Evolutionary conservation across 2,329 filamentous ascomycete genomes (phyloP).

Genomic region (Ophiostoma ips): DNA sequence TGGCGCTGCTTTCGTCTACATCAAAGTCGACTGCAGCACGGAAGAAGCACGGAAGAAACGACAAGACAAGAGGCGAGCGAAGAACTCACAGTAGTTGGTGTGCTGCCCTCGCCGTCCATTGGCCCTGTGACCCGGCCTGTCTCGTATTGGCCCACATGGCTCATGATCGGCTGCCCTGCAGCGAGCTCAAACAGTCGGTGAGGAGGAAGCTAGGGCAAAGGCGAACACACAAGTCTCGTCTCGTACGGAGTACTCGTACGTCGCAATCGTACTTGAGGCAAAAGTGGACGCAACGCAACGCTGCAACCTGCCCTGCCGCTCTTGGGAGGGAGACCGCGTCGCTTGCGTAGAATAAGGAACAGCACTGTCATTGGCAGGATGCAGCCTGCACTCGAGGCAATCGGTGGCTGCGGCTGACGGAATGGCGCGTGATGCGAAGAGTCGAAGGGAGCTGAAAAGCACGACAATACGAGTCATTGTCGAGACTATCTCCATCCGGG

Average conservation of each 20-base stretch:
- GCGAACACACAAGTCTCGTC: neutral
- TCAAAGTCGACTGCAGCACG: too few relatives aligned
- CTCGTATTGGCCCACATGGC: neutral
- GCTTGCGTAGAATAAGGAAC: constrained; percentile 9
- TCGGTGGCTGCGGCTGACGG: neutral
- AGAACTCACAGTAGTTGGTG: neutral
- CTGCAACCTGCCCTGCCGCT: neutral
- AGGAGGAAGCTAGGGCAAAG: neutral
- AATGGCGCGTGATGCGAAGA: neutral
- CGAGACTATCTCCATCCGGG: too few relatives aligned
- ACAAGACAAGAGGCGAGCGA: too few relatives aligned
- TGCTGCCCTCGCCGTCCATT: constrained; percentile 1
- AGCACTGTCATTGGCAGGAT: neutral
- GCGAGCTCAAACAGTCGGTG: neutral
- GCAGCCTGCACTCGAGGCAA: neutral
- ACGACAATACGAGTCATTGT: too few relatives aligned
- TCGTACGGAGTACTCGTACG: neutral
- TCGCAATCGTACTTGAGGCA: neutral
- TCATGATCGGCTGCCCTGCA: neutral
- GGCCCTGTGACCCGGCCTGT: neutral
- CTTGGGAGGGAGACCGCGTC: neutral
- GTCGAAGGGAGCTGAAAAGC: neutral
- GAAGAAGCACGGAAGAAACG: too few relatives aligned
- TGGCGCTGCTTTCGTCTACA: too few relatives aligned
- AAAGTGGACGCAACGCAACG: neutral